These are phyloP conservation scores for Immersiella caudata DNA, from an alignment of 495 filamentous ascomycete species.

Conservation along the genomic window DNA sequence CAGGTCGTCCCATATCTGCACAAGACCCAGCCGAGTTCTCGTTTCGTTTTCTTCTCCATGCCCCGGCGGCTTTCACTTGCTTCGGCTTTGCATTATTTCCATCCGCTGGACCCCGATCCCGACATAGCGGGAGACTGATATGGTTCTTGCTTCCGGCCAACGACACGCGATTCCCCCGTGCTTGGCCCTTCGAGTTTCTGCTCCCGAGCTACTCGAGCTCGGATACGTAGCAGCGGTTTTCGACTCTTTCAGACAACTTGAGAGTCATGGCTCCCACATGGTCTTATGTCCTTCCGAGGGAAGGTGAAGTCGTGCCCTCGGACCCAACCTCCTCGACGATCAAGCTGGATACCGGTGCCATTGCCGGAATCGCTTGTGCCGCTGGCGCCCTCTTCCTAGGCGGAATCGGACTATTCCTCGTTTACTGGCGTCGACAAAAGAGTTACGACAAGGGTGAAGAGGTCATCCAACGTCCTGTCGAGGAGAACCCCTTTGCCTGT, in stretches of 20 bases:
- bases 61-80: conserved; percentile 6
- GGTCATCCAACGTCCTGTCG: conserved; percentile 19
- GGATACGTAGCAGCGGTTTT: background rate
- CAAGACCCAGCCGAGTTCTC: background rate
- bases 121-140: conserved; percentile 7
- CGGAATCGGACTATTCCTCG: conserved; percentile 41
- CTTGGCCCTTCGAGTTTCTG: background rate
- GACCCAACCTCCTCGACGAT: conserved; percentile 4
- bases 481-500: conserved; percentile 3
- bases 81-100: background rate
- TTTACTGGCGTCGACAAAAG: conserved; percentile 47
- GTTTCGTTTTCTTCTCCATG: conserved; percentile 3
- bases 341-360: conserved; percentile 46
- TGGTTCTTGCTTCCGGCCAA: conserved; percentile 4
- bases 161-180: background rate
- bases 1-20: background rate
- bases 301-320: conserved; percentile 24
- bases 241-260: background rate
- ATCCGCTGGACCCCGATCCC: background rate
- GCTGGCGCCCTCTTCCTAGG: conserved; percentile 43
- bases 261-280: conserved; percentile 33
- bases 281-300: conserved; percentile 28
- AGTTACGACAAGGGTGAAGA: conserved; percentile 31
- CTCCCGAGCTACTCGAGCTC: background rate
- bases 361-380: conserved; percentile 49